A percentile compares a stretch with the other conserved stretches of the same genome.
phyloP scores from a whole-genome alignment of 768 basidiomycete genomes.

The Agrocybe chaxingu region DNA sequence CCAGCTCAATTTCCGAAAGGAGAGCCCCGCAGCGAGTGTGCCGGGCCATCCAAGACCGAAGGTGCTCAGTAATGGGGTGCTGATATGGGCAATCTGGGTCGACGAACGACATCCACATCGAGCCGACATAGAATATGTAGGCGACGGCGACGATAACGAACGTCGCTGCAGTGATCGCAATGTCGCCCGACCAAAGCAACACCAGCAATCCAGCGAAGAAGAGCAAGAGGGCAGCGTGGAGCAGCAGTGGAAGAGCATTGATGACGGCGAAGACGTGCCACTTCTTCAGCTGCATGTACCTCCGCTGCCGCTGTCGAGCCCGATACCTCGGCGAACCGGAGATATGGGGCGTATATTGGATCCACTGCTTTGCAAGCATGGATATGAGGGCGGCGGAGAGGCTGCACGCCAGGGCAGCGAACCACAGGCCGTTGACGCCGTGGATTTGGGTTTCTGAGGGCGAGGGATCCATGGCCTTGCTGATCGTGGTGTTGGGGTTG shows the following conservation, averaged over 20 bases:
- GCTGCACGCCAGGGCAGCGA: slow-evolving; percentile 38
- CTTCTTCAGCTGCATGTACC: slow-evolving; percentile 29
- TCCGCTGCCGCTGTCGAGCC: slow-evolving; percentile 33
- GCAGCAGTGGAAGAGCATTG: slow-evolving; percentile 34
- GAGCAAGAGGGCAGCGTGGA: slow-evolving; percentile 37
- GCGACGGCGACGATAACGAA: slow-evolving; percentile 32
- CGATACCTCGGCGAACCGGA: slow-evolving; percentile 36
- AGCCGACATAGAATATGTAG: slow-evolving; percentile 33
- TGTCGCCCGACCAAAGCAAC: slow-evolving; percentile 35
- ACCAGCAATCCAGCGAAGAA: slow-evolving; percentile 41
- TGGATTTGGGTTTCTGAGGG: slow-evolving; percentile 23
- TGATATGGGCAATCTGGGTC: slow-evolving; percentile 40
- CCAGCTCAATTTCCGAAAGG: slow-evolving; percentile 5
- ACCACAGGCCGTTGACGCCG: slow-evolving; percentile 46
- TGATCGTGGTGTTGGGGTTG: slow-evolving; percentile 2
- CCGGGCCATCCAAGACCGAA: slow-evolving; percentile 20
- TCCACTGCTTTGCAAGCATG: slow-evolving; percentile 48
- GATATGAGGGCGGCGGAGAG: slow-evolving; percentile 39
- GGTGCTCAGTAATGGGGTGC: slow-evolving; percentile 34
- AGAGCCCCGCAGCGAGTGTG: neutral
- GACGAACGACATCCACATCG: slow-evolving; percentile 35
- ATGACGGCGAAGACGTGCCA: slow-evolving; percentile 40
- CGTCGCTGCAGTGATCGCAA: slow-evolving; percentile 29
- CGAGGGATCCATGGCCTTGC: neutral
- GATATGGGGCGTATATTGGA: slow-evolving; percentile 29